These are phyloP conservation scores for Byssochlamys sp. DNA, from an alignment of 2,329 filamentous ascomycete species.

Conservation along the genomic window DNA sequence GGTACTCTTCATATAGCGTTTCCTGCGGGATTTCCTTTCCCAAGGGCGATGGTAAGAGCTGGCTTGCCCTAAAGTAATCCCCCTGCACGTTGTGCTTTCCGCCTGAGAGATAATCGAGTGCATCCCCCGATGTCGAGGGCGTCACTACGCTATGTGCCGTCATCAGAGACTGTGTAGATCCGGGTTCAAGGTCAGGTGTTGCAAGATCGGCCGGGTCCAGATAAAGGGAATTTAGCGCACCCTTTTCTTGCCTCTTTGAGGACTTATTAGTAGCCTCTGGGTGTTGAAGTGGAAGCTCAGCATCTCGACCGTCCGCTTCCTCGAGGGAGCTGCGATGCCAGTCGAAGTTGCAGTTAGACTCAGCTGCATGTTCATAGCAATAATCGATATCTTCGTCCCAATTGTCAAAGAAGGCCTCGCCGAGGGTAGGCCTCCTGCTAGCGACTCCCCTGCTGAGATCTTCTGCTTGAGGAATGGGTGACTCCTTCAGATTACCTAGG, in stretches of 20 bases:
- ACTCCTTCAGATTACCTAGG: conserved; percentile 9
- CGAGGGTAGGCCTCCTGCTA: conserved; percentile 9
- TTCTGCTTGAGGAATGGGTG: conserved; percentile 10
- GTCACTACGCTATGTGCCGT: conserved; percentile 20
- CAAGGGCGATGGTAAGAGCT: conserved; percentile 20
- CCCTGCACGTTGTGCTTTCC: conserved; percentile 6
- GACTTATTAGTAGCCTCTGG: conserved; percentile 3
- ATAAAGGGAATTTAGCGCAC: conserved; percentile 12
- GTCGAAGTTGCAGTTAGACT: conserved; percentile 52
- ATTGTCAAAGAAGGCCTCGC: conserved; percentile 30
- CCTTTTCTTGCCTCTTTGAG: conserved; percentile 7
- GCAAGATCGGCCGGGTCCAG: conserved; percentile 17
- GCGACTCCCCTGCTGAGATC: conserved; percentile 9
- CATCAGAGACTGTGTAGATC: conserved; percentile 21
- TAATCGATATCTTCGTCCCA: conserved; percentile 58
- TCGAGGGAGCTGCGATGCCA: conserved; percentile 39
- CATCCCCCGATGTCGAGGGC: conserved; percentile 20
- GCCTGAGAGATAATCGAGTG: conserved; percentile 16
- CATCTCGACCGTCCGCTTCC: conserved; percentile 11
- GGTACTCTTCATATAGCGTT: conserved; percentile 31
- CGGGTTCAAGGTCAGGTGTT: conserved; percentile 25
- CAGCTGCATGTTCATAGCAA: conserved; percentile 52
- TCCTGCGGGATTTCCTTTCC: conserved; percentile 26
- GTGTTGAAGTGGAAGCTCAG: conserved; percentile 3
- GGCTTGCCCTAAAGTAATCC: conserved; percentile 24